These are phyloP conservation scores for Brassica rapa DNA, from an alignment of 345 rosid species.

Conservation along the genomic window DNA sequence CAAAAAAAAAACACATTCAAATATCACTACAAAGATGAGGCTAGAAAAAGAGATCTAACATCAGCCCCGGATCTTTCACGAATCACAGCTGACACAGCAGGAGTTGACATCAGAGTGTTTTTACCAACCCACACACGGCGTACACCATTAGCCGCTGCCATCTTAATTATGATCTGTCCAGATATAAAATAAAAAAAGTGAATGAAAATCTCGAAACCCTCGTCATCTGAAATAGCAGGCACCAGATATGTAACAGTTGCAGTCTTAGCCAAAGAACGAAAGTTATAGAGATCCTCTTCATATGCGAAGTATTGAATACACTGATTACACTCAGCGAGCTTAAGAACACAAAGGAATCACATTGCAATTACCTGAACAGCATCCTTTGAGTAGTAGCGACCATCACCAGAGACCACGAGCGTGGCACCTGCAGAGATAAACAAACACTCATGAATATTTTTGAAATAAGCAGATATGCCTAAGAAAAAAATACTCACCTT, in stretches of 20 bases:
- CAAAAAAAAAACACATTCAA: not conserved
- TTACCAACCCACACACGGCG: constrained; percentile 92
- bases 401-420: constrained; percentile 99
- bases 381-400: constrained; percentile 94
- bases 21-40: not conserved
- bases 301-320: not conserved
- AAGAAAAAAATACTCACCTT: constrained; percentile 50
- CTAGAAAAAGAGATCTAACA: constrained; percentile 52
- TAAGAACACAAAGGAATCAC: too few species aligned
- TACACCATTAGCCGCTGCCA: constrained; percentile 97
- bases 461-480: not conserved
- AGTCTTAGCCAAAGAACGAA: not conserved
- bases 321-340: not conserved
- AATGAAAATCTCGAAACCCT: not conserved
- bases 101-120: constrained; percentile 89
- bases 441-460: not conserved
- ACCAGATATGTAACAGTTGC: not conserved
- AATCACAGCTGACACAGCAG: constrained; percentile 93
- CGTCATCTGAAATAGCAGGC: not conserved
- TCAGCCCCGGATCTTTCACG: constrained; percentile 85
- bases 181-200: not conserved
- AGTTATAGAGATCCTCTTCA: not conserved
- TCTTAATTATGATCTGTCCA: constrained; percentile 78
- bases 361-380: constrained; percentile 99
- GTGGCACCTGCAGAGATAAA: constrained; percentile 69